Evolutionary conservation across 164 flowering plant species (phyloP).

Genomic region (Chimonanthus praecox): DNA sequence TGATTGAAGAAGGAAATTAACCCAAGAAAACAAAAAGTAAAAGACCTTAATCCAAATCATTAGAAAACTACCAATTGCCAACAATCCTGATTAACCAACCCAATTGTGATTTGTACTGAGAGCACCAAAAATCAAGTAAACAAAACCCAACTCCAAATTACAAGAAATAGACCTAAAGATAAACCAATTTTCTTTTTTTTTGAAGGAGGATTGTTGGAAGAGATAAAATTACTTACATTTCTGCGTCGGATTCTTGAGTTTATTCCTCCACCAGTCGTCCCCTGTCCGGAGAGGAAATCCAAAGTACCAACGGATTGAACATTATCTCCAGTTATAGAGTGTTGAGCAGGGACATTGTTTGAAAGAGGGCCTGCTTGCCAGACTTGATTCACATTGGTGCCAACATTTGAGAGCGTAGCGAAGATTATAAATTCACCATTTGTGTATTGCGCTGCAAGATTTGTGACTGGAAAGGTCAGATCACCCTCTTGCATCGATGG

Average conservation of each 20-base stretch:
- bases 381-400: neutral
- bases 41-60: neutral
- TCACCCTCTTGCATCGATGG: constrained; percentile 19
- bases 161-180: neutral
- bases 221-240: constrained; percentile 32
- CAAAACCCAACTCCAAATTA: neutral
- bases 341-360: neutral
- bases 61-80: neutral
- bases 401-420: neutral
- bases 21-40: neutral
- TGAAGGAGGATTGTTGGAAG: no score
- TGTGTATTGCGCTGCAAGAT: neutral
- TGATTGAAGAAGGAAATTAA: neutral
- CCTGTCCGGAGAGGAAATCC: neutral
- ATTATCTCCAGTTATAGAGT: neutral
- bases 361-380: constrained; percentile 1
- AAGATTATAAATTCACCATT: neutral
- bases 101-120: no score
- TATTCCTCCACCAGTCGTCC: constrained; percentile 13
- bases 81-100: neutral
- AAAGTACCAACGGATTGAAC: neutral
- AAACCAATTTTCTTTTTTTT: neutral
- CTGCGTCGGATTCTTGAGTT: constrained; percentile 19
- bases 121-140: neutral
- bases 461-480: constrained; percentile 15